Percentiles rank a stretch among this genome's conserved stretches.
Evolutionary conservation across 768 basidiomycete genomes (phyloP).

Genomic region (Trametes cinnabarina): DNA sequence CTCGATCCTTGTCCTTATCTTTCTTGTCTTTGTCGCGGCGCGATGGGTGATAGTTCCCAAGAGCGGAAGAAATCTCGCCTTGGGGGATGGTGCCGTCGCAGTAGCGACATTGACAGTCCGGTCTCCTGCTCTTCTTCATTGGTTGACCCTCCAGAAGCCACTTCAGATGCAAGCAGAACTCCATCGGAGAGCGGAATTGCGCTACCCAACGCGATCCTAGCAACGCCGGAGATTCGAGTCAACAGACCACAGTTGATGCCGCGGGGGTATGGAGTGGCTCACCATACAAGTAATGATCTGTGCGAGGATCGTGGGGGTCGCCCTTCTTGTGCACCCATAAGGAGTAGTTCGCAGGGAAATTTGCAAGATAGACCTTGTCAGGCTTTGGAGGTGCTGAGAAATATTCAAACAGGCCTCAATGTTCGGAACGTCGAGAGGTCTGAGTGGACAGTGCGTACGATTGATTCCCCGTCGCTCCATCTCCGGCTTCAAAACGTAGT

Average conservation of each 20-base stretch:
- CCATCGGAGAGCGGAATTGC: slow-evolving; percentile 26
- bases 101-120: slow-evolving; percentile 26
- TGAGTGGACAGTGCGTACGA: slow-evolving; percentile 20
- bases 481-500: slow-evolving; percentile 15
- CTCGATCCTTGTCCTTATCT: slow-evolving; percentile 6
- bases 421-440: neutral
- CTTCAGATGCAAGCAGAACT: slow-evolving; percentile 24
- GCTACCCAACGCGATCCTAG: slow-evolving; percentile 18
- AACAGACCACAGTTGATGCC: neutral
- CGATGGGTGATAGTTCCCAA: slow-evolving; percentile 4
- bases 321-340: slow-evolving; percentile 26
- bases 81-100: slow-evolving; percentile 21
- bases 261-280: neutral
- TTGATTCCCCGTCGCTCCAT: neutral
- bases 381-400: neutral
- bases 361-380: slow-evolving; percentile 5
- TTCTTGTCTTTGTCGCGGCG: slow-evolving; percentile 6
- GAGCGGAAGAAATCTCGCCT: slow-evolving; percentile 19
- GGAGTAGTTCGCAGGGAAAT: slow-evolving; percentile 22
- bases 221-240: neutral
- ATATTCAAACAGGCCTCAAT: neutral
- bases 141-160: slow-evolving; percentile 25
- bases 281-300: slow-evolving; percentile 27
- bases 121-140: slow-evolving; percentile 12
- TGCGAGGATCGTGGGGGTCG: slow-evolving; percentile 18